Evolutionary conservation across 1,284 basidiomycete genomes (phyloP).

Genomic region (Fomitopsis pinicola): DNA sequence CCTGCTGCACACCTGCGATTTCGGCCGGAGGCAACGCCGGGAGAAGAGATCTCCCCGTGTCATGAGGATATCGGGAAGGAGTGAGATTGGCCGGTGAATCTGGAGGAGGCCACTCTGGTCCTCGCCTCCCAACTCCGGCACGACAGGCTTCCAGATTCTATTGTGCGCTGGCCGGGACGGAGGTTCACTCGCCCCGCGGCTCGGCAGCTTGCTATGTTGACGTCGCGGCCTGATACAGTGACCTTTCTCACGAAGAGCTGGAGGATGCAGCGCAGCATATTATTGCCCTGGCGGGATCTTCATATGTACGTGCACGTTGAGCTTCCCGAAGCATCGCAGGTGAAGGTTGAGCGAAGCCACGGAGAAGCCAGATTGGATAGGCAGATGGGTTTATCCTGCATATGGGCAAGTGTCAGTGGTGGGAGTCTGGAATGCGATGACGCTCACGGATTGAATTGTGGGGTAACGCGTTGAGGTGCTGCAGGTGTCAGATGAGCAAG

Average conservation of each 20-base stretch:
- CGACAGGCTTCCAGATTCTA: not conserved
- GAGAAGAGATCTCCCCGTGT: not conserved
- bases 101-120: not conserved
- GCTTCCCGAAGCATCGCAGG: not conserved
- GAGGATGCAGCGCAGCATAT: not conserved
- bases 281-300: not conserved
- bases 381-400: conserved; percentile 11
- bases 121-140: not conserved
- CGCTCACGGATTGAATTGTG: not conserved
- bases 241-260: not conserved
- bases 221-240: not conserved
- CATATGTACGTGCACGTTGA: not conserved
- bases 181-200: not conserved
- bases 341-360: not conserved
- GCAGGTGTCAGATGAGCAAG: not conserved
- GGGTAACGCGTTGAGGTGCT: not conserved
- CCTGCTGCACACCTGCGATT: not conserved
- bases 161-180: not conserved
- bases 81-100: not conserved
- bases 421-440: not conserved
- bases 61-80: conserved; percentile 1
- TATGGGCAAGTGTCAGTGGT: conserved; percentile 4
- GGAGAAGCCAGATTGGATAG: conserved; percentile 8
- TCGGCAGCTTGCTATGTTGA: not conserved
- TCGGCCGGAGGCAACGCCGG: not conserved